These are phyloP conservation scores for Saturnispora silvae DNA, from an alignment of 805 yeast genomes.

Conservation along the genomic window DNA sequence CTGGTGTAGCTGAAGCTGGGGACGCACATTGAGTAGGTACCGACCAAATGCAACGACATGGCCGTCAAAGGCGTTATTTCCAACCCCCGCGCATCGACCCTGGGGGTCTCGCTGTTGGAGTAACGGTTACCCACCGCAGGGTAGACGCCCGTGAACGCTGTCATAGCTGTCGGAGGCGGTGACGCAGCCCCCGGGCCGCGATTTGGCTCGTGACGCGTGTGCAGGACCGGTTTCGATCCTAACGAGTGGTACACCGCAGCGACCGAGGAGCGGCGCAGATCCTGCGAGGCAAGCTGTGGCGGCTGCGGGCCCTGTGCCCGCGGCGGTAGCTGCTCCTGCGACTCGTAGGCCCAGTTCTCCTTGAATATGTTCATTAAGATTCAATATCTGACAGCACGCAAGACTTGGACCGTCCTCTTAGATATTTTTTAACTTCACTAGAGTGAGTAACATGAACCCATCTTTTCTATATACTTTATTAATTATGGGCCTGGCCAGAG, in stretches of 20 bases:
- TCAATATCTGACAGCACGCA: too few relatives aligned
- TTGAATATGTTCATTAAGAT: constrained; percentile 6
- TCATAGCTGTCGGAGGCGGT: neutral
- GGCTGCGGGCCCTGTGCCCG: constrained; percentile 25
- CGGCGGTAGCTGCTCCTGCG: constrained; percentile 18
- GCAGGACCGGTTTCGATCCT: neutral
- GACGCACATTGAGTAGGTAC: constrained; percentile 77
- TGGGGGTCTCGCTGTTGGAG: constrained; percentile 39
- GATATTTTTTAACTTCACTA: too few relatives aligned
- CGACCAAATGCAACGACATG: constrained; percentile 62
- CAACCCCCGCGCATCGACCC: too few relatives aligned
- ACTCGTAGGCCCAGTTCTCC: constrained; percentile 7
- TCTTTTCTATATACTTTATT: too few relatives aligned
- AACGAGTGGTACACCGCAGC: constrained; percentile 20
- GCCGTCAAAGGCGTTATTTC: constrained; percentile 75
- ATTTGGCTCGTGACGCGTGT: too few relatives aligned
- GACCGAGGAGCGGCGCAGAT: constrained; percentile 23
- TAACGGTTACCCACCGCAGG: constrained; percentile 31
- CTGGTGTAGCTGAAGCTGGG: constrained; percentile 76
- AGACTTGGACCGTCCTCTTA: too few relatives aligned
- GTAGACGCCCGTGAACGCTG: neutral
- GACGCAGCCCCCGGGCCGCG: neutral
- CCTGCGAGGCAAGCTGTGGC: constrained; percentile 9
- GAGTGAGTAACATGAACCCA: too few relatives aligned
- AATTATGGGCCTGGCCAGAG: too few relatives aligned